Evolutionary conservation across 345 rosid genomes (phyloP), one percentile per base, ranked within the genome.

Genomic region (Rhodamnia rubescens): DNA sequence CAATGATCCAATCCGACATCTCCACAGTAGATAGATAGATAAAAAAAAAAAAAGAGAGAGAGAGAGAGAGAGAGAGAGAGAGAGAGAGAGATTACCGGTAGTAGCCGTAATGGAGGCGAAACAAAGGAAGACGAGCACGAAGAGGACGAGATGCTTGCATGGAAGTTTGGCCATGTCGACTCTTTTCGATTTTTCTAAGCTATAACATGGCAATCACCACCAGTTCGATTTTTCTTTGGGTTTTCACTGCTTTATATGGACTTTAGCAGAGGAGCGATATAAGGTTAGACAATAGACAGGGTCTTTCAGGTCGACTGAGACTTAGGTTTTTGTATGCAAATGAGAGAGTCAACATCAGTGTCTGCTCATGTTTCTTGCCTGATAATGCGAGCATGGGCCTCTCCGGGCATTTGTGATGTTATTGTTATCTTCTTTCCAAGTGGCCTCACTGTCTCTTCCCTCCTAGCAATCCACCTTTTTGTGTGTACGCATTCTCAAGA

Each of bases 121-220:
- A 91, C 90, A 90, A 85, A 91, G 69, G 8, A 92, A 58, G 88
- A 94, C 40, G 78, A 91, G 64, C 49, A 86, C 81, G 29, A 90
- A 85, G 53, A 93, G 85, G 86, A 91, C 49, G 64, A 90, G 91
- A 85, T 74, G 84, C 86, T 85, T 90, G 93, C 82, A 85, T 59
- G 90, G 64, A 87, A 86, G 69, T 84, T 69, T 87, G 53, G 87
- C 91, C 93, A 91, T 91, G 11, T 20, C 88, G 49, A 11, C 29
- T 18, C 61, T 74, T 40, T 26, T 32, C 40, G 6, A 69, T 69
- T 69, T 9, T 69, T 69, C 26, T 36, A 69, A 69, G 80, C 80
- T 64, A 4, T 85, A 29, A 49, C 6, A 75, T 36, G 7, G 40
- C 40, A 47, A 8, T 11, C n/a, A 3, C 32, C 53, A 24, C 53